Evolutionary conservation across 208 protist genomes (phyloP).

Genomic region (Acanthamoeba royreba): DNA sequence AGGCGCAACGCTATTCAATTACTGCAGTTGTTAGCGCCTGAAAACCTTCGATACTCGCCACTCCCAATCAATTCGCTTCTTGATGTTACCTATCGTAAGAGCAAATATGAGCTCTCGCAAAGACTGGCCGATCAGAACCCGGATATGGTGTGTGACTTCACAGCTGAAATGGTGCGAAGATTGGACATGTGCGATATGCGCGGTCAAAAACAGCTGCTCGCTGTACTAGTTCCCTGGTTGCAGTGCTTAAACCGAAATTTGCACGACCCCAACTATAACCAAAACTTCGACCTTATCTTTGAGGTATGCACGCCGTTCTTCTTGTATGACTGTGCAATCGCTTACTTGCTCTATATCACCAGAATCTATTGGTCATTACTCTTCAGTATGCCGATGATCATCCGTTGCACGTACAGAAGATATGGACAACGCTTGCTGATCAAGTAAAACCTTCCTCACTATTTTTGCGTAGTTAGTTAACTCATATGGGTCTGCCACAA

Average conservation of each 20-base stretch:
- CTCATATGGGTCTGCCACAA: not conserved
- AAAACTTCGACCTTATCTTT: not conserved
- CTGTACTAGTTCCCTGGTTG: not conserved
- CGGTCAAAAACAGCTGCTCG: conserved; percentile 14
- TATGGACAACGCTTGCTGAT: conserved; percentile 17
- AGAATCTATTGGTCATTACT: conserved; percentile 31
- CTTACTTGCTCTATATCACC: not conserved
- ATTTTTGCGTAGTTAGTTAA: not conserved
- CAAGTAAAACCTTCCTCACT: not conserved
- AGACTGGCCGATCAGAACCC: not conserved
- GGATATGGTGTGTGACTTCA: not conserved
- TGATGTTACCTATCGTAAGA: not conserved
- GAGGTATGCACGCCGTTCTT: not conserved
- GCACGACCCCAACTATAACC: not conserved
- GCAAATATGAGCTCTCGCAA: conserved; percentile 21
- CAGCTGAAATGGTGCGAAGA: not conserved
- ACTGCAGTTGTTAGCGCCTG: not conserved
- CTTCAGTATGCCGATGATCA: conserved; percentile 37
- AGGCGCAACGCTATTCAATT: conserved; percentile 12
- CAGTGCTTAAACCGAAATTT: not conserved
- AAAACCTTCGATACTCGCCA: not conserved
- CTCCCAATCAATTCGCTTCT: conserved; percentile 20
- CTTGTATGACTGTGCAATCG: not conserved
- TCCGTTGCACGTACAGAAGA: not conserved
- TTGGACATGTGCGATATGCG: not conserved